Conservation (phyloP, 2,329 filamentous ascomycete species). For the Bimuria novae-zelandiae region DNA sequence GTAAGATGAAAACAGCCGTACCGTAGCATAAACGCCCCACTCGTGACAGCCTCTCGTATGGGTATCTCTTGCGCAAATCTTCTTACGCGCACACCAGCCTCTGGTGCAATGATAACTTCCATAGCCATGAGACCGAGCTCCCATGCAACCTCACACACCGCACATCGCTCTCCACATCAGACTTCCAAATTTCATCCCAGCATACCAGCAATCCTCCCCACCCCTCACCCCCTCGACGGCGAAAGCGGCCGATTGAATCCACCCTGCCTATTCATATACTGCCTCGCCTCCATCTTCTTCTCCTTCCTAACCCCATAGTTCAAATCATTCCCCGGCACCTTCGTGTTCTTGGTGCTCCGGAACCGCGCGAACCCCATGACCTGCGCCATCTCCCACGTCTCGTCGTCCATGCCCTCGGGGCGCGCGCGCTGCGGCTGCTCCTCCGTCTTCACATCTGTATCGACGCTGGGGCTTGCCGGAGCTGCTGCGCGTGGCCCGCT, state of each 20-base stretch:
- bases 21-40: too few relatives aligned
- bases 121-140: too few relatives aligned
- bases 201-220: too few relatives aligned
- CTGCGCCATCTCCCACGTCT: conserved; percentile 76
- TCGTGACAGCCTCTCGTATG: too few relatives aligned
- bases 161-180: too few relatives aligned
- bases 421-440: conserved; percentile 25
- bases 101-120: too few relatives aligned
- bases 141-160: too few relatives aligned
- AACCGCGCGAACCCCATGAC: conserved; percentile 93
- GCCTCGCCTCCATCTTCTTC: conserved; percentile 92
- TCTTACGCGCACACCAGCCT: too few relatives aligned
- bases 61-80: too few relatives aligned
- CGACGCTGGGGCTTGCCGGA: conserved; percentile 24
- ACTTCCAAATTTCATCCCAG: too few relatives aligned
- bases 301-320: conserved; percentile 83
- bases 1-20: too few relatives aligned
- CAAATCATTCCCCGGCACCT: conserved; percentile 81
- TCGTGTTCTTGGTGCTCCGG: conserved; percentile 83
- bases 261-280: conserved; percentile 91
- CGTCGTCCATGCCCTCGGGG: conserved; percentile 56
- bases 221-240: conserved; percentile 29
- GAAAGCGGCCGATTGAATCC: conserved; percentile 82
- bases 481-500: conserved; percentile 15
- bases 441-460: conserved; percentile 36